Evolutionary conservation across 768 basidiomycete genomes (phyloP), one percentile per base, ranked within the genome.

Genomic region (Tulasnella sp.): DNA sequence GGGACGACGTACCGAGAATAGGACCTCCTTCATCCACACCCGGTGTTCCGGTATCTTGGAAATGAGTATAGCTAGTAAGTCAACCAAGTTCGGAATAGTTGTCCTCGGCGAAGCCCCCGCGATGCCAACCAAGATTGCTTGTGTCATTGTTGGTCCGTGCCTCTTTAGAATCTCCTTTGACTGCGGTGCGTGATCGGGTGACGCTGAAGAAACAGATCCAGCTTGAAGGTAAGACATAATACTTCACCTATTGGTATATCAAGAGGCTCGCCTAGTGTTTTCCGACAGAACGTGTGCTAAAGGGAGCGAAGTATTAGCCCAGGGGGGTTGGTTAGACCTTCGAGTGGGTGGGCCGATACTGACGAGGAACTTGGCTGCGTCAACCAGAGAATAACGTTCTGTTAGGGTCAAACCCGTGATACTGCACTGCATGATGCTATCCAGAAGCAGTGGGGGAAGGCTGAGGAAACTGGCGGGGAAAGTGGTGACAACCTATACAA

Each of bases 41-140:
- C 78, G 76, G 56, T 79, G 78, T 48, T 80, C 76, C 0, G 80
- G 77, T 49, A 78, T 73, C 56, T 86, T 77, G 13, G 76, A 77
- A 27, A 84, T 74, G 7, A 95, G 69, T 42, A 78, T 80, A 2
- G 82, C 81, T 26, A 97, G 72, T 29, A 96, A 71, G 64, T 95
- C 92, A 3, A 89, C 85, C 26, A 96, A 75, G 68, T 95, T 95
- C 19, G 80, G 84, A 3, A 85, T 83, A 17, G 81, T 84, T 23
- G 88, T 89, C 58, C 91, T 75, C 0, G 94, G 94, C 1, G 91
- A 86, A 2, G 85, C 79, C 11, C 86, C 84, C 0, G 88, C 93
- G 56, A 95, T 88, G 21, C 88, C 92, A 51, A 77, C 76, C 19
- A 97, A 69, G 2, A 93, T 72, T 0, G 86, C 86, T 15, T 80